Base-by-base conservation (phyloP, 257 asterid genomes). In the Penstemon barbatus region DNA sequence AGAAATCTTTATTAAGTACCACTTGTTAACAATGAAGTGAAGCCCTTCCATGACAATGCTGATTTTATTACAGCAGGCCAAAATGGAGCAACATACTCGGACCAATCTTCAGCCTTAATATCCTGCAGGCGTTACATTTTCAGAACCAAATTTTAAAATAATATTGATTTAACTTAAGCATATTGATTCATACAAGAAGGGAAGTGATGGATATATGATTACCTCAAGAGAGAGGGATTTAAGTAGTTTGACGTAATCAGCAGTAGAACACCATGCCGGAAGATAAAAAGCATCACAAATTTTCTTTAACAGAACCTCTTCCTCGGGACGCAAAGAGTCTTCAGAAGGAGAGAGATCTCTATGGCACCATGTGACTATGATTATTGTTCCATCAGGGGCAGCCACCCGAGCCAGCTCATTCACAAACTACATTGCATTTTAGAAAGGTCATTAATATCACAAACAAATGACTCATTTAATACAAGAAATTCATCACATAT, bases 311-410 rank as follows among this genome's bases (percentile, higher is more conserved):
- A 94, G 78, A 9, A 78, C 68, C 49, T 82, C 64, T 83, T 94
- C 99, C 70, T 87, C 89, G 40, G 83, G 87, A 57, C 41, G 69
- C 48, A 94, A 75, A 3, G 91, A 86, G 42, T 82, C 77, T 74
- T 89, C 99, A 2, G 79, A 70, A 37, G 97, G 84, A 48, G 95
- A 82, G 57, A 94, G 91, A 79, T 94, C 89, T 75, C 99, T 82
- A 66, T 94, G 99, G 80, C 99, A 94, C 97, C 99, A 94, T 5
- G 99, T 94, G 12, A 94, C 97, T 42, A 94, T 78, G 41, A 94
- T 91, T 50, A 94, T 87, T n/a, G 83, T 89, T 40, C 95, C 96
- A 7, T 97, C 97, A 0, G 99, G 99, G 46, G 96, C 96, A 10
- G 87, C 95, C 78, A 94, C 99, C 18, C 99, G 89, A 73, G 76